These are phyloP conservation scores for Fragaria vesca DNA, from an alignment of 306 rosid genomes.

Conservation along the genomic window DNA sequence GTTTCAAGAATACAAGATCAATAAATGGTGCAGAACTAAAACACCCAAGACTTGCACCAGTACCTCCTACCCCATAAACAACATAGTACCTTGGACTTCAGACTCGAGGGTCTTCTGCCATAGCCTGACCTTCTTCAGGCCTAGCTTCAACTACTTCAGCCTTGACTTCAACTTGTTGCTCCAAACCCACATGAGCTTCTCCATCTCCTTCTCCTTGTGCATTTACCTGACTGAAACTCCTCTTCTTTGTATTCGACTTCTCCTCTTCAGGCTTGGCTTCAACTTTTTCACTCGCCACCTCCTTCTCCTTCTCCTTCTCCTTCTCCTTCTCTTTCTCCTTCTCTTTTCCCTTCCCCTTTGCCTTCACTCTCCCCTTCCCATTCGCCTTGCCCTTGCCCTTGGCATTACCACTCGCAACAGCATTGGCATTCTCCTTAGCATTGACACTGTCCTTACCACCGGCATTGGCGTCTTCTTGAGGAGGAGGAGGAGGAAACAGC, in stretches of 20 bases:
- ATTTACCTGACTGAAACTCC: slow-evolving; percentile 58
- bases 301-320: slow-evolving; percentile 60
- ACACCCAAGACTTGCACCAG: slow-evolving; percentile 4
- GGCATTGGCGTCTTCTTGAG: not conserved
- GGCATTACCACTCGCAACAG: no score
- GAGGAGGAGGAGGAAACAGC: slow-evolving; percentile 29
- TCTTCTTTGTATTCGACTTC: slow-evolving; percentile 57
- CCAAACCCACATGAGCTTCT: slow-evolving; percentile 12
- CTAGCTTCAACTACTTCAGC: slow-evolving; percentile 28
- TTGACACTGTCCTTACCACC: slow-evolving; percentile 20
- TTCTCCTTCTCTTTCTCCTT: slow-evolving; percentile 47
- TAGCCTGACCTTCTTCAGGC: slow-evolving; percentile 7
- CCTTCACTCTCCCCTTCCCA: slow-evolving; percentile 43
- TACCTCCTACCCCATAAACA: not conserved
- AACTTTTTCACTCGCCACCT: slow-evolving; percentile 33
- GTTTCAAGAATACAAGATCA: slow-evolving; percentile 2
- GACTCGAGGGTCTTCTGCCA: slow-evolving; percentile 31
- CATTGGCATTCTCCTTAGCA: not conserved
- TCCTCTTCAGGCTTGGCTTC: slow-evolving; percentile 22
- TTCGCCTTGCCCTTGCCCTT: no score
- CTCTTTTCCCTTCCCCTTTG: slow-evolving; percentile 53
- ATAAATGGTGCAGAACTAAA: not conserved
- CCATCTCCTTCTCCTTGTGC: slow-evolving; percentile 6
- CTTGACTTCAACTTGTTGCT: slow-evolving; percentile 34
- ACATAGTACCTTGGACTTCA: slow-evolving; percentile 6